These are phyloP conservation scores for Cutaneotrichosporon sp. DNA, from an alignment of 1,284 basidiomycete species.

Conservation along the genomic window DNA sequence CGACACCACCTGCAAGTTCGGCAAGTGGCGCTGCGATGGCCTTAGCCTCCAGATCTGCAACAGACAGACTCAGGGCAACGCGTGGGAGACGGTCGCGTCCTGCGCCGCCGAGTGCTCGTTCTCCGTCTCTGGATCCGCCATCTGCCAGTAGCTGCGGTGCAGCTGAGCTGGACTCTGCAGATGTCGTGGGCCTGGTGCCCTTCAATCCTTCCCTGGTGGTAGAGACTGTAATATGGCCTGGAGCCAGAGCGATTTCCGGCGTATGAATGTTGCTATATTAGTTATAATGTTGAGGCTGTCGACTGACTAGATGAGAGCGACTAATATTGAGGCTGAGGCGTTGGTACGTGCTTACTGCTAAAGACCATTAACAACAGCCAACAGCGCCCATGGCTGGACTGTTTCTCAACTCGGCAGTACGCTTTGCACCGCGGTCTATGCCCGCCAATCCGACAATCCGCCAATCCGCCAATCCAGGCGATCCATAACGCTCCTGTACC, in stretches of 20 bases:
- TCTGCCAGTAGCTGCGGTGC: constrained; percentile 8
- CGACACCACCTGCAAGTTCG: constrained; percentile 29
- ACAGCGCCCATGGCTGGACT: no score
- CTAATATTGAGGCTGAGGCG: no score
- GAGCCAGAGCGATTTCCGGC: background rate
- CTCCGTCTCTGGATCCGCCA: constrained; percentile 9
- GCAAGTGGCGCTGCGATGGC: constrained; percentile 37
- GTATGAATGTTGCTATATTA: background rate
- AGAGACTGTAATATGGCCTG: background rate
- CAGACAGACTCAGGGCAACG: constrained; percentile 19
- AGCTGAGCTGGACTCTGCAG: background rate
- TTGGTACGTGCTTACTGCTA: no score
- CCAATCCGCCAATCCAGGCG: no score
- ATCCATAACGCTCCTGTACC: no score
- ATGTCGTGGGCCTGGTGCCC: background rate
- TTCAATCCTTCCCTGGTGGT: background rate
- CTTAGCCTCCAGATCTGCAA: constrained; percentile 35
- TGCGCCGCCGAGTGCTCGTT: constrained; percentile 20
- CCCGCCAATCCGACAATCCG: no score
- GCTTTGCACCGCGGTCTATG: no score
- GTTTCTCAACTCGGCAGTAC: no score
- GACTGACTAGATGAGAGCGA: no score
- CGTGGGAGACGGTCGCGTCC: constrained; percentile 20
- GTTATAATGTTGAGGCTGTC: background rate
- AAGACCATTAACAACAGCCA: no score